Conservation (phyloP, 2,329 filamentous ascomycete species). For the Pyrenophora tritici-repentis region DNA sequence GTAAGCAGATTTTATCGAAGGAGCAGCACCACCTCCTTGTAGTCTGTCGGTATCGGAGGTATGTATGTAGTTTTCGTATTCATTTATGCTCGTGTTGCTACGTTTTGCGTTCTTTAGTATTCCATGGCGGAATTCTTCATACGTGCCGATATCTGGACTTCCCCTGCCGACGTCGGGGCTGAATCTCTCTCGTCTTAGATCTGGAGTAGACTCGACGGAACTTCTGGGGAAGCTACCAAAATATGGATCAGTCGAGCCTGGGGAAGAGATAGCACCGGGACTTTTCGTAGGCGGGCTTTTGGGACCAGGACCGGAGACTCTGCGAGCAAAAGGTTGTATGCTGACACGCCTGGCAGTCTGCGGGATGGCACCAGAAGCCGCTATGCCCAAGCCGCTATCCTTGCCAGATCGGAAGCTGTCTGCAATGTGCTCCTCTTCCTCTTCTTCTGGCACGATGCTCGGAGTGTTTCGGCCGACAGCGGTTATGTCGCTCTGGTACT, state of each 20-base stretch:
- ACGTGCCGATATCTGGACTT: constrained; percentile 36
- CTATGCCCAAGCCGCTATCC: constrained; percentile 46
- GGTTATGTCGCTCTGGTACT: constrained; percentile 44
- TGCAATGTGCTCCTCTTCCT: constrained; percentile 44
- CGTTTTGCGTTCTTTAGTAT: constrained; percentile 27
- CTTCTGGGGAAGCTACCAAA: constrained; percentile 33
- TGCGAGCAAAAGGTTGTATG: constrained; percentile 32
- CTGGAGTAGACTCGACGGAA: constrained; percentile 38
- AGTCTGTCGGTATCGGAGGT: constrained; percentile 29
- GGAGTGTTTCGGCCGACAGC: constrained; percentile 37
- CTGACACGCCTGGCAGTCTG: constrained; percentile 18
- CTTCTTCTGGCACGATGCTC: constrained; percentile 35
- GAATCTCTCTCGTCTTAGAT: constrained; percentile 37
- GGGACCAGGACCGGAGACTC: constrained; percentile 21
- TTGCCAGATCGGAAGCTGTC: constrained; percentile 24
- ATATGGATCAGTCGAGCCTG: constrained; percentile 36
- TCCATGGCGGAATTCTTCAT: constrained; percentile 36
- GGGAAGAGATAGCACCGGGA: constrained; percentile 29
- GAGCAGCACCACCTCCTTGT: constrained; percentile 21
- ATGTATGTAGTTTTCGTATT: constrained; percentile 40
- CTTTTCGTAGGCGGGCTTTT: constrained; percentile 28
- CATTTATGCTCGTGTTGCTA: constrained; percentile 28
- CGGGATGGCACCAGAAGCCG: constrained; percentile 20
- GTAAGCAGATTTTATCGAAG: constrained; percentile 44
- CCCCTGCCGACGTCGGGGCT: constrained; percentile 15